A percentile compares a stretch with the other conserved stretches of the same genome.
phyloP scores from a whole-genome alignment of 192 early-diverging fungal genomes.

The Coemansia sp. region DNA sequence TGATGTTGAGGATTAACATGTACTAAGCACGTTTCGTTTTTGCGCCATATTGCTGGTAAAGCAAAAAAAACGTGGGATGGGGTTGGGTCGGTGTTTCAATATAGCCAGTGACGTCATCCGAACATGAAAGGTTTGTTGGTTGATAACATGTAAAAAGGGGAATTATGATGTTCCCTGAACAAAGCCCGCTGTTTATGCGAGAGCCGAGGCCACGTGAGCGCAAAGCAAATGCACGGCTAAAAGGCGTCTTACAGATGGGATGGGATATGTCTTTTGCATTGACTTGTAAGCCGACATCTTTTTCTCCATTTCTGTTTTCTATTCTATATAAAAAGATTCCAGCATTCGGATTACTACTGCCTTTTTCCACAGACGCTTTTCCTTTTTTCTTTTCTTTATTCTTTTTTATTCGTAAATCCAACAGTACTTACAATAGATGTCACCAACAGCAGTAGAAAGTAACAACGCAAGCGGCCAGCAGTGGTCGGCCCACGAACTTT shows the following conservation, averaged over 20 bases:
- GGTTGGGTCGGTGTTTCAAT: background rate
- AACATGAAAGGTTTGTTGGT: background rate
- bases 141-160: background rate
- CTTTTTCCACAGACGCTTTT: no score
- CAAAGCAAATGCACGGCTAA: no score
- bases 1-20: no score
- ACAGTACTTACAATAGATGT: background rate
- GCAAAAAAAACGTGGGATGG: background rate
- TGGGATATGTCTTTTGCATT: no score
- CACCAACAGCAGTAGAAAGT: background rate
- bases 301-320: no score
- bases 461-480: background rate
- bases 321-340: background rate
- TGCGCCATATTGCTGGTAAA: background rate
- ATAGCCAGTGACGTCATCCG: slow-evolving; percentile 1
- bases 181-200: no score
- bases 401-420: no score
- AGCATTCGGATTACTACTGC: no score
- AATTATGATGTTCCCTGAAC: no score
- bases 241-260: no score
- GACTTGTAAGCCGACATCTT: background rate
- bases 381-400: no score
- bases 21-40: background rate
- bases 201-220: no score
- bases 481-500: slow-evolving; percentile 7